phyloP scores from a whole-genome alignment of 2,329 filamentous ascomycete genomes.

The Xylaria multiplex region DNA sequence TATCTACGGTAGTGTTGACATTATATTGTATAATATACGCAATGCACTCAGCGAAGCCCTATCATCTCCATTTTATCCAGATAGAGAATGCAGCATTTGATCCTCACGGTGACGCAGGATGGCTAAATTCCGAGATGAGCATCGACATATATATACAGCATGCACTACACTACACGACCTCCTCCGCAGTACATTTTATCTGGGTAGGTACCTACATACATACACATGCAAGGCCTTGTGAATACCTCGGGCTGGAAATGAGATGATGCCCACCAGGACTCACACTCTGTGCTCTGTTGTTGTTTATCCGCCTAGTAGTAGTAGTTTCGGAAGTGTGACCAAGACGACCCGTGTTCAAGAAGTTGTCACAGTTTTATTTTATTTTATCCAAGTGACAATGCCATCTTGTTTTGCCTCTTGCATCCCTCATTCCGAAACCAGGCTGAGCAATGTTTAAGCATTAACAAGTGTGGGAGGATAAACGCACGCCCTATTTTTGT shows the following conservation, averaged over 20 bases:
- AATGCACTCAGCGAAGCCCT: conserved; percentile 30
- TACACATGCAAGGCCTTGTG: neutral
- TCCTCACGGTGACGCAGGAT: conserved; percentile 34
- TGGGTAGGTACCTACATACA: no score
- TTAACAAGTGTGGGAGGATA: neutral
- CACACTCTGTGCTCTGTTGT: no score
- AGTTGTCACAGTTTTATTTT: neutral
- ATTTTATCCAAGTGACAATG: neutral
- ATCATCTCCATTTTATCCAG: conserved; percentile 41
- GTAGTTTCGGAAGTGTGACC: conserved; percentile 1
- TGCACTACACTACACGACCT: neutral
- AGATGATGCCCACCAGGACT: no score
- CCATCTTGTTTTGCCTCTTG: neutral
- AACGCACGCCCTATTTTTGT: neutral
- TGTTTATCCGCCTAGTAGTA: no score
- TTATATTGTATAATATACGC: neutral
- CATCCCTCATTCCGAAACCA: neutral
- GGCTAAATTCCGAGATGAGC: conserved; percentile 42
- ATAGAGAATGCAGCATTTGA: conserved; percentile 35
- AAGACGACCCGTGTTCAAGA: neutral
- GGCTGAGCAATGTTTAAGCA: conserved; percentile 1
- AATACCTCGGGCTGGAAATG: neutral
- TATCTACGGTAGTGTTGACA: no score
- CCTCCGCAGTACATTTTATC: no score
- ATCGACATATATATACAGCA: conserved; percentile 21